A percentile compares a stretch with the other conserved stretches of the same genome.
Evolutionary conservation across 805 yeast genomes (phyloP).

Genomic region (Schwanniomyces occidentalis): DNA sequence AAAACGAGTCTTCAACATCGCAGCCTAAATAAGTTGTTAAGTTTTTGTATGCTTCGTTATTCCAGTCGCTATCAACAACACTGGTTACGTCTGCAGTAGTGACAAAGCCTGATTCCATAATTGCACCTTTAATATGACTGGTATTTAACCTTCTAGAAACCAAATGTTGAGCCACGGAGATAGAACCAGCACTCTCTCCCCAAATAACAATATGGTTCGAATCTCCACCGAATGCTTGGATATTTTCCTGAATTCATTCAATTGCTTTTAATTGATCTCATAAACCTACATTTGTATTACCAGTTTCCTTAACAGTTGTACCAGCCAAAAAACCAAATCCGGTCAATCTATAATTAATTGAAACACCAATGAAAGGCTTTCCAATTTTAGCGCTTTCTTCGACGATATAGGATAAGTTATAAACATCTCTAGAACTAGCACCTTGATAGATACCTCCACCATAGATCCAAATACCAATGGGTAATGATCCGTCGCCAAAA

Average conservation of each 20-base stretch:
- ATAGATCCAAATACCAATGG: conserved; percentile 34
- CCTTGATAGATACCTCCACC: conserved; percentile 36
- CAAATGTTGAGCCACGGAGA: conserved; percentile 2
- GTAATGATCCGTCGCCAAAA: conserved; percentile 12
- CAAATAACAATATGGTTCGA: conserved; percentile 40
- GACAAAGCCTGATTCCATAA: conserved; percentile 4
- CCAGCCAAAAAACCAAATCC: conserved; percentile 34
- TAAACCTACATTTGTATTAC: conserved; percentile 40
- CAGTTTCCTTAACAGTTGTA: conserved; percentile 13
- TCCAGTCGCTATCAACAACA: not conserved
- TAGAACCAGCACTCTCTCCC: conserved; percentile 46
- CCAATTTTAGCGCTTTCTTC: conserved; percentile 12
- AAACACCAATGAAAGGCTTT: conserved; percentile 28
- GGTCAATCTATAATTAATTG: conserved; percentile 38
- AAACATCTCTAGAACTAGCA: conserved; percentile 3
- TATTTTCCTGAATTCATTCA: conserved; percentile 47
- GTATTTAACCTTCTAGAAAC: conserved; percentile 3
- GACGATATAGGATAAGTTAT: conserved; percentile 3
- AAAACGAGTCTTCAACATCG: not conserved
- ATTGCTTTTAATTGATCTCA: conserved; percentile 49
- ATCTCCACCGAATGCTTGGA: conserved; percentile 49
- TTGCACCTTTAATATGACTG: conserved; percentile 3
- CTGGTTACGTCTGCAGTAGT: not conserved
- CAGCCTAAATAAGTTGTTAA: conserved; percentile 1
- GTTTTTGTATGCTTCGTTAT: conserved; percentile 1